phyloP scores from a whole-genome alignment of 768 basidiomycete species.

The Pisolithus marmoratus region DNA sequence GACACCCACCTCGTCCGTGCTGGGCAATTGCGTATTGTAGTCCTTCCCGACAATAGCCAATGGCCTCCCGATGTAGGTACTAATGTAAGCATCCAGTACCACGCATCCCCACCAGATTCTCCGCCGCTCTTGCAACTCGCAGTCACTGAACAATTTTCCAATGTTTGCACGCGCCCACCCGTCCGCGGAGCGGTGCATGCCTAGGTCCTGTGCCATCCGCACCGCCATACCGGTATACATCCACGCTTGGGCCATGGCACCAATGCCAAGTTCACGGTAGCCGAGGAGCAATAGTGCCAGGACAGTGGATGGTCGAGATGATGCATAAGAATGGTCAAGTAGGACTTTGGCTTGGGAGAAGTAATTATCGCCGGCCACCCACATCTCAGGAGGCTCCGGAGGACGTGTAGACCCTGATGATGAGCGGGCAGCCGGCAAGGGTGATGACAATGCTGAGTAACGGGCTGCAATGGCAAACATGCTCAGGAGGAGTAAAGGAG shows the following conservation, averaged over 20 bases:
- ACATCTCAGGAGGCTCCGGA: conserved; percentile 56
- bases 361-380: conserved; percentile 74
- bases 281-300: conserved; percentile 78
- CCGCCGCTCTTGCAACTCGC: conserved; percentile 64
- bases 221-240: conserved; percentile 82
- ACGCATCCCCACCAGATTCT: conserved; percentile 78
- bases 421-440: conserved; percentile 24
- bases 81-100: conserved; percentile 75
- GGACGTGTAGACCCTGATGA: conserved; percentile 31
- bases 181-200: conserved; percentile 77
- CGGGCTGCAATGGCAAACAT: conserved; percentile 84
- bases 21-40: conserved; percentile 67
- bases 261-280: conserved; percentile 83
- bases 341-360: conserved; percentile 61
- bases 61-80: conserved; percentile 74
- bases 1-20: conserved; percentile 47
- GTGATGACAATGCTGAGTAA: conserved; percentile 38
- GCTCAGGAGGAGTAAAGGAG: conserved; percentile 67
- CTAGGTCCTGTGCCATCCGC: conserved; percentile 88
- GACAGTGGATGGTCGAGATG: conserved; percentile 67
- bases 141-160: conserved; percentile 50
- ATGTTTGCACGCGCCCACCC: conserved; percentile 62
- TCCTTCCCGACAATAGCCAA: conserved; percentile 70
- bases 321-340: conserved; percentile 61
- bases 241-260: conserved; percentile 87